These are phyloP conservation scores for Cercospora sojina DNA, from an alignment of 2,329 filamentous ascomycete genomes.

Conservation along the genomic window DNA sequence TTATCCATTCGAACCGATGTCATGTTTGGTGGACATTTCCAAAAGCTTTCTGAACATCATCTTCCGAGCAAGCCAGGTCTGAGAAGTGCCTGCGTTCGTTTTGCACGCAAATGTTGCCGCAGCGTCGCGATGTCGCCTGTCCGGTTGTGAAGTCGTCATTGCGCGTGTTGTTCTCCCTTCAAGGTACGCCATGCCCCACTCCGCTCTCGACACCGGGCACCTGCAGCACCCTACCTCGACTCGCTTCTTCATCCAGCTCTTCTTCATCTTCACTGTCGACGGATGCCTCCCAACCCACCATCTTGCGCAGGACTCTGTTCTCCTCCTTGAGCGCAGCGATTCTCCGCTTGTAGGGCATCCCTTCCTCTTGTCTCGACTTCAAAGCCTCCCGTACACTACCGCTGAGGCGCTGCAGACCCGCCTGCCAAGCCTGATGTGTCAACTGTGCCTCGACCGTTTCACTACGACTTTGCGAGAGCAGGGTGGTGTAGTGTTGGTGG, in stretches of 20 bases:
- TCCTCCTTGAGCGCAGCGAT: slow-evolving; percentile 49
- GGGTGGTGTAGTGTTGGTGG: slow-evolving; percentile 50
- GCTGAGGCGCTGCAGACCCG: slow-evolving; percentile 45
- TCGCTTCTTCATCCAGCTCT: slow-evolving; percentile 20
- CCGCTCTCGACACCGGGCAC: slow-evolving; percentile 9
- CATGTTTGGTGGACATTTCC: not conserved
- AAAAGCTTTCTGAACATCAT: not conserved
- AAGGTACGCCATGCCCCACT: slow-evolving; percentile 7
- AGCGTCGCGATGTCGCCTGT: not conserved
- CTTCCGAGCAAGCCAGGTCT: not conserved
- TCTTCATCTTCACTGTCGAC: slow-evolving; percentile 44
- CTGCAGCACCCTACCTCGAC: slow-evolving; percentile 9
- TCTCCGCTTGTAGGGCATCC: slow-evolving; percentile 40
- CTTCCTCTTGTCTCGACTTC: slow-evolving; percentile 41
- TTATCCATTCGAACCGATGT: not conserved
- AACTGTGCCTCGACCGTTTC: slow-evolving; percentile 49
- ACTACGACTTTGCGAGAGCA: slow-evolving; percentile 46
- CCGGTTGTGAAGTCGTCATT: not conserved
- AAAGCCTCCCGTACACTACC: slow-evolving; percentile 45
- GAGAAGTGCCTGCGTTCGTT: not conserved
- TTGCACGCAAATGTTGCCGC: not conserved
- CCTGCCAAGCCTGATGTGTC: slow-evolving; percentile 52
- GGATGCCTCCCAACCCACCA: slow-evolving; percentile 48
- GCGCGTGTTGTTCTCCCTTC: not conserved
- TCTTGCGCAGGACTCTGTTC: slow-evolving; percentile 47